A percentile compares a stretch with the other conserved stretches of the same genome.
Conservation (phyloP, 1,284 basidiomycete species). For the Tilletiaria anomala region DNA sequence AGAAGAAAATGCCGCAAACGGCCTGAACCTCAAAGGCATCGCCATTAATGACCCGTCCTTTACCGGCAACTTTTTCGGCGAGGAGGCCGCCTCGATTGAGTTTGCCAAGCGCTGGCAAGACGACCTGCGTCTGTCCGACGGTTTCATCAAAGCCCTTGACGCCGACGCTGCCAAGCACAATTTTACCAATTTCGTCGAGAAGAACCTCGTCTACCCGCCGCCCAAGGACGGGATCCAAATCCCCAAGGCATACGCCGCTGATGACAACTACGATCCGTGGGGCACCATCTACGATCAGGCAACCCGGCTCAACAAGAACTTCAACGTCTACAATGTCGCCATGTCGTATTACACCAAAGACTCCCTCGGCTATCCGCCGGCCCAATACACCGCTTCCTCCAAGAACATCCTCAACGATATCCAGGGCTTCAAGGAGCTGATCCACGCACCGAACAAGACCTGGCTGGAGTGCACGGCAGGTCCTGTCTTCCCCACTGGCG, state of each 20-base stretch:
- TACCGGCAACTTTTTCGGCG: conserved; percentile 10
- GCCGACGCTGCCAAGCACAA: conserved; percentile 18
- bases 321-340: conserved; percentile 10
- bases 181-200: conserved; percentile 14
- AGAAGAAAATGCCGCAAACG: conserved; percentile 9
- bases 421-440: conserved; percentile 23
- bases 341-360: conserved; percentile 4
- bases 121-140: conserved; percentile 6
- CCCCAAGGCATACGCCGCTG: too few relatives aligned
- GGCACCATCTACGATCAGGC: background rate
- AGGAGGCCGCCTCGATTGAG: conserved; percentile 19
- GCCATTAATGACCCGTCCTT: conserved; percentile 33
- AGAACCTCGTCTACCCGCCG: conserved; percentile 30
- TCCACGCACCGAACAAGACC: conserved; percentile 14
- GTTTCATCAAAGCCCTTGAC: conserved; percentile 9
- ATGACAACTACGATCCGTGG: conserved; percentile 9
- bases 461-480: conserved; percentile 19
- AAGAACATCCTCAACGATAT: conserved; percentile 17
- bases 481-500: conserved; percentile 9
- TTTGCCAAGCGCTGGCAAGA: conserved; percentile 7
- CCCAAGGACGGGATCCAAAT: background rate
- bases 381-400: conserved; percentile 2
- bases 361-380: conserved; percentile 11
- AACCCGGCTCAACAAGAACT: background rate
- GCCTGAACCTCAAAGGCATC: conserved; percentile 30